These are phyloP conservation scores for Microdochium bolleyi DNA, from an alignment of 2,329 filamentous ascomycete species.

Conservation along the genomic window DNA sequence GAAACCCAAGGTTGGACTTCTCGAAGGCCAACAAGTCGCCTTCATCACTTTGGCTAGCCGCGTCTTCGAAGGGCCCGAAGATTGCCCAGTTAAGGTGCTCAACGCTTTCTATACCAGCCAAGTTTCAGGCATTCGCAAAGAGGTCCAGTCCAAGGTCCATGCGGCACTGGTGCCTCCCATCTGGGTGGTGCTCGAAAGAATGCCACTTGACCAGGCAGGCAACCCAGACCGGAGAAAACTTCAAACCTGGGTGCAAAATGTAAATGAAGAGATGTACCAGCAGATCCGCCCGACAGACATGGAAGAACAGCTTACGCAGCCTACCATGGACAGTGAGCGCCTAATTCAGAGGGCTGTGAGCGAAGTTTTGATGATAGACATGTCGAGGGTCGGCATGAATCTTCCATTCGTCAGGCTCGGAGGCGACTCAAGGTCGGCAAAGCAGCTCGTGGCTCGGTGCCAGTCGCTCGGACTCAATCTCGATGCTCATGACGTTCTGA, in stretches of 20 bases:
- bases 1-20: slow-evolving; percentile 38
- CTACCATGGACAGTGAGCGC: slow-evolving; percentile 27
- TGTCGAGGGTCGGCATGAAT: slow-evolving; percentile 32
- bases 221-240: slow-evolving; percentile 33
- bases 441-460: slow-evolving; percentile 28
- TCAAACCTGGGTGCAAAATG: slow-evolving; percentile 47
- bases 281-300: slow-evolving; percentile 35
- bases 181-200: slow-evolving; percentile 38
- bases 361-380: slow-evolving; percentile 27
- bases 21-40: slow-evolving; percentile 41
- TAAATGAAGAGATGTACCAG: slow-evolving; percentile 35
- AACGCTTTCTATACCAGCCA: slow-evolving; percentile 31
- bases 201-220: slow-evolving; percentile 32
- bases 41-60: slow-evolving; percentile 31
- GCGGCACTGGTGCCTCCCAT: slow-evolving; percentile 30
- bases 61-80: slow-evolving; percentile 16
- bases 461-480: slow-evolving; percentile 28
- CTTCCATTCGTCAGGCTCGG: slow-evolving; percentile 30
- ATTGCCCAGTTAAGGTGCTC: slow-evolving; percentile 27
- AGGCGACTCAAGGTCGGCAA: slow-evolving; percentile 28
- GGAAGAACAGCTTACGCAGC: slow-evolving; percentile 23
- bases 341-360: slow-evolving; percentile 28
- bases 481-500: slow-evolving; percentile 25
- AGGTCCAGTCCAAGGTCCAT: slow-evolving; percentile 25
- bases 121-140: slow-evolving; percentile 29